A percentile compares a stretch with the other conserved stretches of the same genome.
These are phyloP conservation scores for Nigrospora sphaerica DNA, from an alignment of 2,329 filamentous ascomycete species.

Conservation along the genomic window DNA sequence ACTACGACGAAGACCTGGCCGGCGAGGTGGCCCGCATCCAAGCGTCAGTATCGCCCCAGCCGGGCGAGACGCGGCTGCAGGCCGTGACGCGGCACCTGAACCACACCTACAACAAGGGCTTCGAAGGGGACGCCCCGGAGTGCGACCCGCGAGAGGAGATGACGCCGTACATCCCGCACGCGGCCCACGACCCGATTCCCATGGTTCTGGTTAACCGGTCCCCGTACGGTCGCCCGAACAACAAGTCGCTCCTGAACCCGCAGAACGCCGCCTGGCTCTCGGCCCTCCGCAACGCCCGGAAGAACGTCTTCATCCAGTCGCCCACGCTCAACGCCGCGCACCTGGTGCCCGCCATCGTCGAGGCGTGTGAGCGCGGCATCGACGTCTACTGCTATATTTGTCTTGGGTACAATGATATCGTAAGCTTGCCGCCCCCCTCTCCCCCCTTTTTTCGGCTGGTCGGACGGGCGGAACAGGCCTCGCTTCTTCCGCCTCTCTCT, in stretches of 20 bases:
- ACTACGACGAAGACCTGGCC: constrained; percentile 57
- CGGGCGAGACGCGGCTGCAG: constrained; percentile 45
- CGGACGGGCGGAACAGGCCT: too few species aligned
- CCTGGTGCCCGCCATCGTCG: constrained; percentile 54
- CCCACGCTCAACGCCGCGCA: constrained; percentile 70
- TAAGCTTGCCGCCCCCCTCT: constrained; percentile 18
- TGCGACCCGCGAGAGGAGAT: constrained; percentile 46
- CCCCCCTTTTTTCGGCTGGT: not conserved
- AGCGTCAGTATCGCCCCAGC: constrained; percentile 40
- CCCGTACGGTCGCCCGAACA: constrained; percentile 58
- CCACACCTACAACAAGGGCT: constrained; percentile 44
- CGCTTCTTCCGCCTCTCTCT: not conserved
- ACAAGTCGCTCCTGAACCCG: constrained; percentile 54
- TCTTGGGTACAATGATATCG: constrained; percentile 70
- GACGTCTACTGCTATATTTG: constrained; percentile 66
- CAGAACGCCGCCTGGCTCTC: constrained; percentile 74
- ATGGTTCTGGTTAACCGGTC: constrained; percentile 66
- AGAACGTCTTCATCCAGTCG: constrained; percentile 68
- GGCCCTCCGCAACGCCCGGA: constrained; percentile 55
- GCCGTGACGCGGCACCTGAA: constrained; percentile 62
- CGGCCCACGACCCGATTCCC: constrained; percentile 49
- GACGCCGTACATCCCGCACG: constrained; percentile 57
- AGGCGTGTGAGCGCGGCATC: constrained; percentile 60
- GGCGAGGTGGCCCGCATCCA: constrained; percentile 58
- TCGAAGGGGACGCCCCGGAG: constrained; percentile 46